Conservation (phyloP, 2,329 filamentous ascomycete species). For the Rhexocercosporidium sp. region DNA sequence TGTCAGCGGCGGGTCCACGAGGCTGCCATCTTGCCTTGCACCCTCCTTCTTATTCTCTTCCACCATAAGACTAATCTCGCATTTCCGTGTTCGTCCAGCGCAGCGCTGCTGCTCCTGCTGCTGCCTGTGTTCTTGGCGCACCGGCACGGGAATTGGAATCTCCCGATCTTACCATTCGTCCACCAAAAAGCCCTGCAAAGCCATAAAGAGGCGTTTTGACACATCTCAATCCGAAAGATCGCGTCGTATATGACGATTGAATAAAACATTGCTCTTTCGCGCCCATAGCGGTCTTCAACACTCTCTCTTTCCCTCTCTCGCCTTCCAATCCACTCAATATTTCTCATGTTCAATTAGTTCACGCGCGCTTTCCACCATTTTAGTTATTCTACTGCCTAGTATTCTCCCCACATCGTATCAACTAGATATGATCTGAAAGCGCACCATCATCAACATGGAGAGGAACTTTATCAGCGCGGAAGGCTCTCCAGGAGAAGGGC, state of each 20-base stretch:
- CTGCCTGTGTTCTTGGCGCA: constrained; percentile 5
- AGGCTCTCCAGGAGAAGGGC: background rate
- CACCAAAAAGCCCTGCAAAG: background rate
- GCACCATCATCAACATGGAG: constrained; percentile 16
- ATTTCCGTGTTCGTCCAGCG: background rate
- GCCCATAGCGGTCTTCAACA: too few species aligned
- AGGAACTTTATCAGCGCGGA: constrained; percentile 6
- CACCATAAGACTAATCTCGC: background rate
- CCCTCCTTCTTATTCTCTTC: too few species aligned
- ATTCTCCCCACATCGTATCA: background rate
- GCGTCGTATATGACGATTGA: background rate
- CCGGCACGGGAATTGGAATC: background rate
- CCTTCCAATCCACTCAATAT: background rate
- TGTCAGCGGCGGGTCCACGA: background rate
- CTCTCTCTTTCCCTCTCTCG: background rate
- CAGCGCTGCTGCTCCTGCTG: background rate
- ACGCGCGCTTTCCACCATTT: background rate
- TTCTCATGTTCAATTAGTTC: background rate
- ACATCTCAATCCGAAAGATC: constrained; percentile 1
- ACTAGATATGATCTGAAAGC: background rate
- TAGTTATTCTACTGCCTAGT: background rate
- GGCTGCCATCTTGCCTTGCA: background rate
- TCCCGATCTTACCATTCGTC: constrained; percentile 9
- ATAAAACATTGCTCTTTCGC: background rate
- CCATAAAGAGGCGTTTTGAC: constrained; percentile 3